These are phyloP conservation scores for Phyllosticta citribraziliensis DNA, from an alignment of 2,329 filamentous ascomycete genomes.

Conservation along the genomic window DNA sequence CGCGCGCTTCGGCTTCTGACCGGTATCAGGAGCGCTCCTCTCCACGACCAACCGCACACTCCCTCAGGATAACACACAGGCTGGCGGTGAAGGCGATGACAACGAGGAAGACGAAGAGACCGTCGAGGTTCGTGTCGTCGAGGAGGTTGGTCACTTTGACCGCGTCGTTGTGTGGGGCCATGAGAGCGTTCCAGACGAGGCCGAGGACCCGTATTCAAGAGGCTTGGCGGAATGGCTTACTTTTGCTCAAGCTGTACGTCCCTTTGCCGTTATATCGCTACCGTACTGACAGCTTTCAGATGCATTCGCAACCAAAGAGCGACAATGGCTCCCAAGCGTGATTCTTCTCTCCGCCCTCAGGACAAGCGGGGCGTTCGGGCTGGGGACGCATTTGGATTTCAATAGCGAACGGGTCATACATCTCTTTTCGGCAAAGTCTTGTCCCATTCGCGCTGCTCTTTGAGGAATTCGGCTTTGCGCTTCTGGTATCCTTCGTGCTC, in stretches of 20 bases:
- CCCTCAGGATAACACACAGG: not conserved
- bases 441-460: conserved; percentile 38
- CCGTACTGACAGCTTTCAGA: not conserved
- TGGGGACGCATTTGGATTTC: not conserved
- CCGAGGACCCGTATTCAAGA: conserved; percentile 60
- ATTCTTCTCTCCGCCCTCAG: too few relatives aligned
- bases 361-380: not conserved
- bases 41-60: conserved; percentile 8
- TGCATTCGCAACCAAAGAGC: not conserved
- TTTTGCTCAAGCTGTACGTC: conserved; percentile 54
- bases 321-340: not conserved
- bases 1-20: not conserved
- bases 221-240: conserved; percentile 72
- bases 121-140: conserved; percentile 37
- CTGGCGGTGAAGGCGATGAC: conserved; percentile 12
- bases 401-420: not conserved
- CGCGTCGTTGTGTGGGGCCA: conserved; percentile 78
- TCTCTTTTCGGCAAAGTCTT: conserved; percentile 13
- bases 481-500: conserved; percentile 34
- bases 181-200: conserved; percentile 53
- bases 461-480: conserved; percentile 38
- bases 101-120: conserved; percentile 12
- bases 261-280: too few relatives aligned
- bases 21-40: conserved; percentile 14
- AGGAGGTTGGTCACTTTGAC: conserved; percentile 60